phyloP scores from a whole-genome alignment of 2,329 filamentous ascomycete genomes.

The Botryotinia globosa region DNA sequence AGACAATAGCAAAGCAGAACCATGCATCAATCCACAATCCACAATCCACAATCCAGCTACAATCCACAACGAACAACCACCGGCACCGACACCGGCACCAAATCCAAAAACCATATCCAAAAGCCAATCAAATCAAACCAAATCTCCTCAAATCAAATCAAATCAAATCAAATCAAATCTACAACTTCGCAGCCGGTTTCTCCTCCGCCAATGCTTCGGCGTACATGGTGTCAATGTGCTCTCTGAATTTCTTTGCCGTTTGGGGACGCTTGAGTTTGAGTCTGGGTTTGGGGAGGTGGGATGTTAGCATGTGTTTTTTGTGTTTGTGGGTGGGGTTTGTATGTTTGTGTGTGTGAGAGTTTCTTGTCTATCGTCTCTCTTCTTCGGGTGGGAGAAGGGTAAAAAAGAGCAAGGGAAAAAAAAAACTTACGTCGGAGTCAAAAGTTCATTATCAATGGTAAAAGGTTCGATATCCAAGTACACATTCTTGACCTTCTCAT shows the following conservation, averaged over 20 bases:
- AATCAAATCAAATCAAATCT: neutral
- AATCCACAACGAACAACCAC: too few species aligned
- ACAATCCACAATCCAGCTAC: too few species aligned
- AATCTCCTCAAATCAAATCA: too few species aligned
- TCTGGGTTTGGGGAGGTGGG: constrained; percentile 41
- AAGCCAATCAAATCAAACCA: too few species aligned
- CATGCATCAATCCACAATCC: too few species aligned
- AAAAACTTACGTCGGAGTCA: constrained; percentile 75
- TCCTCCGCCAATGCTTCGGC: constrained; percentile 38
- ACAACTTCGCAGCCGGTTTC: constrained; percentile 47
- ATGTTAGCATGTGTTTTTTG: constrained; percentile 21
- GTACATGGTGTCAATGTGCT: constrained; percentile 37
- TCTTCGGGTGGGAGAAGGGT: too few species aligned
- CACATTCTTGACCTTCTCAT: constrained; percentile 75
- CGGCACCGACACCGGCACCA: too few species aligned
- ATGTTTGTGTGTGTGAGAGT: too few species aligned
- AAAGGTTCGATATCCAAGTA: constrained; percentile 84
- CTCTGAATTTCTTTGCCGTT: constrained; percentile 51
- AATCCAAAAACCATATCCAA: too few species aligned
- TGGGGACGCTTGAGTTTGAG: constrained; percentile 71
- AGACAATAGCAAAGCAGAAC: too few species aligned
- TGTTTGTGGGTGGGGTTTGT: too few species aligned
- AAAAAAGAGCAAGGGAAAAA: neutral
- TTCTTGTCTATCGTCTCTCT: neutral
- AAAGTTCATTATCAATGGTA: constrained; percentile 84